Evolutionary conservation across 768 basidiomycete genomes (phyloP).

Genomic region (Candolleomyces aberdarensis): DNA sequence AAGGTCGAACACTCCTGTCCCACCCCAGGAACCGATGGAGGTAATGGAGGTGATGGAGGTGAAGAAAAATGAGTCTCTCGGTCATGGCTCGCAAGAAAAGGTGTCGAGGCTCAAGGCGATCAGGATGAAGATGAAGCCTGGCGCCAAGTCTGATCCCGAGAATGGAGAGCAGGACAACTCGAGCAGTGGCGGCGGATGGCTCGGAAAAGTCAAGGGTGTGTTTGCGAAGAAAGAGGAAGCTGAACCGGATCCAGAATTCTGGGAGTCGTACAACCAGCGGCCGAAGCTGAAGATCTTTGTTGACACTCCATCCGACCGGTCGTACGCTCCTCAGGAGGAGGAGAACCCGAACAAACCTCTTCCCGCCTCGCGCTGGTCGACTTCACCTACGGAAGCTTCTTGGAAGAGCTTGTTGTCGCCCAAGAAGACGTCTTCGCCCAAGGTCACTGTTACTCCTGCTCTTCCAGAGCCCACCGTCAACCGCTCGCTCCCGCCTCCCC

Average conservation of each 20-base stretch:
- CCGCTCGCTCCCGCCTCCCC: neutral
- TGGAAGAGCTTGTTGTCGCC: slow-evolving; percentile 2
- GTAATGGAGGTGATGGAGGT: neutral
- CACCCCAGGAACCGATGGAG: neutral
- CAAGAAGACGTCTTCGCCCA: neutral
- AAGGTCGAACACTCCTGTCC: slow-evolving; percentile 12
- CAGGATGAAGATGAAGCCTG: slow-evolving; percentile 37
- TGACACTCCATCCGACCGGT: slow-evolving; percentile 5
- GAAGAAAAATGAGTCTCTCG: neutral
- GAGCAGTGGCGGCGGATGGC: slow-evolving; percentile 24
- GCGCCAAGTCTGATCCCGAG: slow-evolving; percentile 21
- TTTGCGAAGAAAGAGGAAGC: slow-evolving; percentile 18
- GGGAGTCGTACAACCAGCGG: slow-evolving; percentile 6
- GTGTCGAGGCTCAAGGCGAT: slow-evolving; percentile 43
- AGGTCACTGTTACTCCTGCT: neutral
- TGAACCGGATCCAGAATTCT: slow-evolving; percentile 6
- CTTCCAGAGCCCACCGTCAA: neutral
- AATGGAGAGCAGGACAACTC: slow-evolving; percentile 6
- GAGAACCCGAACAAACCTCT: neutral
- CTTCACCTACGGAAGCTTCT: slow-evolving; percentile 6
- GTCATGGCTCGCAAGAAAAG: slow-evolving; percentile 13
- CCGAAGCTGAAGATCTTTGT: slow-evolving; percentile 8
- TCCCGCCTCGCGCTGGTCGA: slow-evolving; percentile 14
- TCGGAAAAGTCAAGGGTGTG: slow-evolving; percentile 29
- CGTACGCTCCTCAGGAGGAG: neutral